phyloP scores from a whole-genome alignment of 2,329 filamentous ascomycete genomes.

The Aspergillus unguis region DNA sequence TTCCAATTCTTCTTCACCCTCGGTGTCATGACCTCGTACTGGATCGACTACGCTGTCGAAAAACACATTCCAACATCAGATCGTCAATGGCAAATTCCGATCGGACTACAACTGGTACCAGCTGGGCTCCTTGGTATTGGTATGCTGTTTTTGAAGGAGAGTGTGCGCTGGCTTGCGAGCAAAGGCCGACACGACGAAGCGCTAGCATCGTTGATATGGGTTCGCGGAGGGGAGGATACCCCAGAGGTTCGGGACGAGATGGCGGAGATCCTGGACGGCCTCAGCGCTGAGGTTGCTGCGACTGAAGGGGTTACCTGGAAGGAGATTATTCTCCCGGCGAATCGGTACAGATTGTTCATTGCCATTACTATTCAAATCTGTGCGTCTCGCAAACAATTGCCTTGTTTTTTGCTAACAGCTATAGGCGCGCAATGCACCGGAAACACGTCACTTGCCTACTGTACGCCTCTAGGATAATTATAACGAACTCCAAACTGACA shows the following conservation, averaged over 20 bases:
- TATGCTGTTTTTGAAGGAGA: conserved; percentile 50
- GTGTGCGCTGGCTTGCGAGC: conserved; percentile 49
- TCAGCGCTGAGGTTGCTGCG: conserved; percentile 25
- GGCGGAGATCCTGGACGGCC: conserved; percentile 28
- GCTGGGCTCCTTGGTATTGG: conserved; percentile 48
- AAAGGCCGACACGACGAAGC: conserved; percentile 49
- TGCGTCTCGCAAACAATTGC: not conserved
- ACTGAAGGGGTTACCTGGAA: conserved; percentile 49
- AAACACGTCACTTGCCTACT: conserved; percentile 49
- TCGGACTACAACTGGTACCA: conserved; percentile 48
- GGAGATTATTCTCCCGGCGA: conserved; percentile 46
- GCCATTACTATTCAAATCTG: conserved; percentile 49
- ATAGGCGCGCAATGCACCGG: conserved; percentile 45
- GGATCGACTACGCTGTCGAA: conserved; percentile 50
- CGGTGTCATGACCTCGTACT: conserved; percentile 38
- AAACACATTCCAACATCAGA: conserved; percentile 37
- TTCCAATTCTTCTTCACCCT: conserved; percentile 39
- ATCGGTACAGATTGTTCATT: conserved; percentile 47
- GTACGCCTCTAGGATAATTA: conserved; percentile 15
- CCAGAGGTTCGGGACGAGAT: conserved; percentile 24
- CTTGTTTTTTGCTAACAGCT: not conserved
- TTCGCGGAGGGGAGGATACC: conserved; percentile 36
- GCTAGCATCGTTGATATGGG: conserved; percentile 48
- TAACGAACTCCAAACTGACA: not conserved
- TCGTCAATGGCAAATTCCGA: conserved; percentile 51